phyloP scores from a whole-genome alignment of 176 grass and related monocot genomes.

The Oryza nivara region DNA sequence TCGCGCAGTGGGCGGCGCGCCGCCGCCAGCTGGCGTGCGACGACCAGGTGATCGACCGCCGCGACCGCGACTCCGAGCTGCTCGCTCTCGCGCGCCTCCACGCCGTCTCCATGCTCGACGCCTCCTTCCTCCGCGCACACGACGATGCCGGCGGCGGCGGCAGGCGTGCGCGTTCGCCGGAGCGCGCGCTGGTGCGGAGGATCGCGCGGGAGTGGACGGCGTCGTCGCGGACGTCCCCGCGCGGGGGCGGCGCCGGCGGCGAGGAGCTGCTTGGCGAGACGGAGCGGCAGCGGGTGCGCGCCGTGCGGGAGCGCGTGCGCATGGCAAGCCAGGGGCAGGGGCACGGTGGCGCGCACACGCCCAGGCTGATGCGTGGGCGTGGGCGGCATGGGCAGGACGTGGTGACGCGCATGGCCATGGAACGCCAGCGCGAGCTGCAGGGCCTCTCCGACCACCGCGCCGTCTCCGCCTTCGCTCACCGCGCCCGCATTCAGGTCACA shows the following conservation, averaged over 20 bases:
- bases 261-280: slow-evolving; percentile 68
- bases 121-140: slow-evolving; percentile 56
- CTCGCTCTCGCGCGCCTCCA: slow-evolving; percentile 86
- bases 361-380: slow-evolving; percentile 7
- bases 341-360: not conserved
- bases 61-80: slow-evolving; percentile 87
- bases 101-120: slow-evolving; percentile 92
- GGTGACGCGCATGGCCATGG: slow-evolving; percentile 55
- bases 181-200: slow-evolving; percentile 67
- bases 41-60: slow-evolving; percentile 79
- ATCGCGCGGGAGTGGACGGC: slow-evolving; percentile 76
- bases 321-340: slow-evolving; percentile 44
- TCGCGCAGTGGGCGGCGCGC: slow-evolving; percentile 68
- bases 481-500: slow-evolving; percentile 68
- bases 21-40: slow-evolving; percentile 69
- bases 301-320: slow-evolving; percentile 65
- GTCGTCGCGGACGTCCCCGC: not conserved
- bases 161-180: slow-evolving; percentile 61
- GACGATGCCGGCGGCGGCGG: not conserved
- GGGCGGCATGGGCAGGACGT: slow-evolving; percentile 41
- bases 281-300: slow-evolving; percentile 70
- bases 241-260: not conserved
- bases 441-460: slow-evolving; percentile 67
- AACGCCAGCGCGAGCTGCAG: slow-evolving; percentile 87
- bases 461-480: slow-evolving; percentile 77